A percentile compares a stretch with the other conserved stretches of the same genome.
Evolutionary conservation across 73 alveolate species (phyloP).

Genomic region (Tetrahymena malaccensis): DNA sequence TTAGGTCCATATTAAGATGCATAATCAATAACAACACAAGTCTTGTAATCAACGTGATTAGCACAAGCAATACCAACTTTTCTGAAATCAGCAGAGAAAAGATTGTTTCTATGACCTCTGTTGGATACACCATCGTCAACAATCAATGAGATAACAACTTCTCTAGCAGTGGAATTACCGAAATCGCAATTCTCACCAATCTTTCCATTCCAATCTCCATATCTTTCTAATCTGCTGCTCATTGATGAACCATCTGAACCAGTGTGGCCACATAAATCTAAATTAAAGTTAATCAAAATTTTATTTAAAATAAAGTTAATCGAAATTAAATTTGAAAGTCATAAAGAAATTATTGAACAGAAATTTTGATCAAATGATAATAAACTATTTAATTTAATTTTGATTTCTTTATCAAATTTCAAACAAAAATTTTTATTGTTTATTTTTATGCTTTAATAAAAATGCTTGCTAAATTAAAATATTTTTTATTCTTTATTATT

Average conservation of each 20-base stretch:
- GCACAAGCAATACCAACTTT: conserved; percentile 39
- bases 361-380: too few relatives aligned
- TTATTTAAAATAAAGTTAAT: too few relatives aligned
- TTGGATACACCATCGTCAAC: conserved; percentile 80
- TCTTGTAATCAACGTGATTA: conserved; percentile 11
- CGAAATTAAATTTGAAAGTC: too few relatives aligned
- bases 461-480: neutral
- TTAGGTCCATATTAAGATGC: conserved; percentile 18
- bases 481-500: too few relatives aligned
- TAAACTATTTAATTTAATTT: too few relatives aligned
- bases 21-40: conserved; percentile 26
- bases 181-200: conserved; percentile 57
- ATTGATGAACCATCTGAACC: conserved; percentile 66
- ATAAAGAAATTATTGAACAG: too few relatives aligned
- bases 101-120: conserved; percentile 67
- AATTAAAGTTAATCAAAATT: neutral
- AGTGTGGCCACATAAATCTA: conserved; percentile 47
- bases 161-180: conserved; percentile 48
- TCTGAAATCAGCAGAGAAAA: conserved; percentile 30
- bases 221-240: conserved; percentile 46
- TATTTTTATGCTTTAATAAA: too few relatives aligned
- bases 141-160: conserved; percentile 43
- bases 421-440: too few relatives aligned
- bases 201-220: conserved; percentile 40
- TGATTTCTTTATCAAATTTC: neutral